These are phyloP conservation scores for Xylariales sp. DNA, from an alignment of 2,329 filamentous ascomycete genomes.

Conservation along the genomic window DNA sequence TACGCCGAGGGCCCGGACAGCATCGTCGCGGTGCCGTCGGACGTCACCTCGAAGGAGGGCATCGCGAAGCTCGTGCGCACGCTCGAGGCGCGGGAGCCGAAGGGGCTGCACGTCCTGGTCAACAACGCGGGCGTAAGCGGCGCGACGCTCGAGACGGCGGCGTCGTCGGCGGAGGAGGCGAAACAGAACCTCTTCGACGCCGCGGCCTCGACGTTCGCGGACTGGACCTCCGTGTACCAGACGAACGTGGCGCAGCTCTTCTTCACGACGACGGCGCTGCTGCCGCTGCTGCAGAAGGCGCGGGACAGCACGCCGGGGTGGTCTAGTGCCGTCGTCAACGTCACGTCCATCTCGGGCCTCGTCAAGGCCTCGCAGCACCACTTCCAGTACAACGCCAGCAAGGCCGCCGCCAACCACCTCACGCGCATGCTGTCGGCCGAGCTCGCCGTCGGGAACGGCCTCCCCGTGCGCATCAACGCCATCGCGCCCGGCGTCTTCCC, in stretches of 20 bases:
- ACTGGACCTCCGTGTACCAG: slow-evolving; percentile 78
- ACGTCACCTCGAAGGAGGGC: slow-evolving; percentile 72
- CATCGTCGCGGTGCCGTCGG: slow-evolving; percentile 70
- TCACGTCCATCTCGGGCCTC: slow-evolving; percentile 74
- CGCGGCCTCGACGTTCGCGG: slow-evolving; percentile 67
- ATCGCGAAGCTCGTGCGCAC: slow-evolving; percentile 68
- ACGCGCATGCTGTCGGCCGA: slow-evolving; percentile 73
- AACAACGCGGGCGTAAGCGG: slow-evolving; percentile 76
- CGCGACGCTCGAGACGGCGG: slow-evolving; percentile 64
- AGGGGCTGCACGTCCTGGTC: slow-evolving; percentile 71
- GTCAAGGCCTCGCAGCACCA: slow-evolving; percentile 73
- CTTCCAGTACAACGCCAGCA: slow-evolving; percentile 72
- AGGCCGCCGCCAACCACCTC: slow-evolving; percentile 73
- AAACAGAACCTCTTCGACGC: slow-evolving; percentile 75
- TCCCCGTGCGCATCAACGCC: slow-evolving; percentile 76
- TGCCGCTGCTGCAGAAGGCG: slow-evolving; percentile 68
- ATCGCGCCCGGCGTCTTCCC: slow-evolving; percentile 79
- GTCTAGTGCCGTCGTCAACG: slow-evolving; percentile 73
- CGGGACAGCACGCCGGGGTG: slow-evolving; percentile 57
- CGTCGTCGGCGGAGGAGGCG: slow-evolving; percentile 62
- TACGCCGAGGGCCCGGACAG: slow-evolving; percentile 65
- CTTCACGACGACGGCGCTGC: slow-evolving; percentile 72
- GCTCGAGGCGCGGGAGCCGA: slow-evolving; percentile 63
- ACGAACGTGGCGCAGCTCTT: slow-evolving; percentile 80
- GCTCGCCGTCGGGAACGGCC: slow-evolving; percentile 65